These are phyloP conservation scores for Acacia crassicarpa DNA, from an alignment of 306 rosid species.

Conservation along the genomic window DNA sequence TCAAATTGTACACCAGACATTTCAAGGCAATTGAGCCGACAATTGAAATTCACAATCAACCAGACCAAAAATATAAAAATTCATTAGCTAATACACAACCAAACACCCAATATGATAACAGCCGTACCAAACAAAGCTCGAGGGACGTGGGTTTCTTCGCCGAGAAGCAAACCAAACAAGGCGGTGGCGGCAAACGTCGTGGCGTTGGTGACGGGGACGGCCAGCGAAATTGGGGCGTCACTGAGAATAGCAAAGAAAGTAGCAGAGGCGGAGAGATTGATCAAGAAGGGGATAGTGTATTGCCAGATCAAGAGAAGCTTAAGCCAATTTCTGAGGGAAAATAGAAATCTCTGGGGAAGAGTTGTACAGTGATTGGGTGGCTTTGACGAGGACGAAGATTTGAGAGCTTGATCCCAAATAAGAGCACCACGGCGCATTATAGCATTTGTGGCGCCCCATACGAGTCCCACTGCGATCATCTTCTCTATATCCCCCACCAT, in stretches of 20 bases:
- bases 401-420: constrained; percentile 76
- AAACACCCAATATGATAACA: constrained; percentile 72
- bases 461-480: constrained; percentile 81
- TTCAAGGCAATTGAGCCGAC: neutral
- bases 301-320: constrained; percentile 85
- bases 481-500: constrained; percentile 65
- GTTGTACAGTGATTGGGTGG: constrained; percentile 14
- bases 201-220: constrained; percentile 95
- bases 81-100: constrained; percentile 58
- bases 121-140: constrained; percentile 70
- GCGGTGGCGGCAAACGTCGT: constrained; percentile 92
- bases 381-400: constrained; percentile 41
- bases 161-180: constrained; percentile 63
- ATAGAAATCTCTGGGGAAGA: constrained; percentile 26
- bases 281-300: constrained; percentile 68
- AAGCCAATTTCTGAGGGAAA: constrained; percentile 62
- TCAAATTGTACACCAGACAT: neutral
- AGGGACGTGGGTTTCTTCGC: constrained; percentile 60
- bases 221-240: constrained; percentile 77
- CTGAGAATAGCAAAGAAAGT: constrained; percentile 81
- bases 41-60: neutral
- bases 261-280: constrained; percentile 88
- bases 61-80: neutral
- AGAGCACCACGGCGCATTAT: constrained; percentile 88
- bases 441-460: constrained; percentile 96